These are phyloP conservation scores for Ascochyta fabae DNA, from an alignment of 2,329 filamentous ascomycete species.

Conservation along the genomic window DNA sequence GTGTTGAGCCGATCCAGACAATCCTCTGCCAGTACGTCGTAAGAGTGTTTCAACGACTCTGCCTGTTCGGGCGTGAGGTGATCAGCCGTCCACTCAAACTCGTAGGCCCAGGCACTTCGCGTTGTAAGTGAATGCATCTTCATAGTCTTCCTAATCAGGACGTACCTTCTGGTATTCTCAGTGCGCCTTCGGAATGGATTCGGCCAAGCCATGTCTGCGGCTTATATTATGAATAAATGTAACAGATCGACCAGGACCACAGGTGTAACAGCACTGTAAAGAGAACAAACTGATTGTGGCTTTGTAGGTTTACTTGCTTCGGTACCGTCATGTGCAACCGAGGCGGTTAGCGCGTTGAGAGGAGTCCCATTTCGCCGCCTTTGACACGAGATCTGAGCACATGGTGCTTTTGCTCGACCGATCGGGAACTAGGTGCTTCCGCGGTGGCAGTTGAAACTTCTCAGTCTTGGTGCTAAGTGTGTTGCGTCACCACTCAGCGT, in stretches of 20 bases:
- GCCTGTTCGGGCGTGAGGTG: conserved; percentile 68
- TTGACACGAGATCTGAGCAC: conserved; percentile 13
- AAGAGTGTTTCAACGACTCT: conserved; percentile 66
- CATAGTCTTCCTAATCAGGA: conserved; percentile 23
- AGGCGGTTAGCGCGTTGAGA: conserved; percentile 29
- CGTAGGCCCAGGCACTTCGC: conserved; percentile 66
- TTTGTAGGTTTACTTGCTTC: background rate
- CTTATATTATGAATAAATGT: background rate
- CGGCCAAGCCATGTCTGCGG: conserved; percentile 50
- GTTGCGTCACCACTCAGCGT: conserved; percentile 15
- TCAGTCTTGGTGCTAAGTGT: conserved; percentile 13
- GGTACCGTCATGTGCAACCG: conserved; percentile 41
- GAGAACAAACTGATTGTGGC: background rate
- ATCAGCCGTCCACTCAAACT: conserved; percentile 71
- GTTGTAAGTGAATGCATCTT: conserved; percentile 19
- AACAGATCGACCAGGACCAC: background rate
- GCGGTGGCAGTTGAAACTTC: conserved; percentile 7
- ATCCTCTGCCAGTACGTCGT: conserved; percentile 72
- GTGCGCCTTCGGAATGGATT: conserved; percentile 53
- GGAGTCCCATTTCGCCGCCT: conserved; percentile 22
- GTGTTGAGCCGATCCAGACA: conserved; percentile 69
- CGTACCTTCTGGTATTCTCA: conserved; percentile 53
- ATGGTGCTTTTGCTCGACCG: conserved; percentile 7
- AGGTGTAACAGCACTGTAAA: background rate
- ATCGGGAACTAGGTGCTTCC: conserved; percentile 11